Base-by-base conservation (phyloP, 2,329 filamentous ascomycete genomes). In the Ophiostoma ulmi region DNA sequence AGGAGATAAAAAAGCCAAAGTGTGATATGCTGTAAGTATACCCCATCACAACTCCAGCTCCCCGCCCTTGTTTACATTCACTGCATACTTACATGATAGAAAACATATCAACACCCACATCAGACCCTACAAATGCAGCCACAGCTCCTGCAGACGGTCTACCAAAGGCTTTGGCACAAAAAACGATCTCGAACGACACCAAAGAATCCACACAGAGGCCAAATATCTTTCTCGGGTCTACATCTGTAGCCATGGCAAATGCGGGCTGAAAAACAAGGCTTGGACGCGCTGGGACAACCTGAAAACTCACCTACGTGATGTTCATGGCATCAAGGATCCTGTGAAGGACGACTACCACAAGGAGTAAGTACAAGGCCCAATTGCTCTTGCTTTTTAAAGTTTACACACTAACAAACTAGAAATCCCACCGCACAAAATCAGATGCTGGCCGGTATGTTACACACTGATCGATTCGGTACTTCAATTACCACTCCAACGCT, bases 51-150 rank as follows among this genome's bases (percentile, higher is more conserved):
- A 10, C 35, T 13, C 22, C 22, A 8, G 7, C 26, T 35, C 5
- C 4, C 26, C 22, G 14, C 31, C 31, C 31, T 31, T 3, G 2
- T 36, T 17, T 11, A 20, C 22, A 2, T 5, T 10, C 14, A n/a
- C 17, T 20, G 26, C 26, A 26, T 39, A 39, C 36, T 41, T 11
- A 65, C 63, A n/a, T 22, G 17, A 5, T 71, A 94, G 91, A 74
- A 97, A 97, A 78, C 94, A 97, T 77, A 83, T 87, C 78, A 94
- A 93, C 77, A 88, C 93, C 1, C 94, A 97, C 78, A 84, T 87
- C 8, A 89, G 88, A 74, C 94, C 93, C 0, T 97, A 94, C 73
- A 89, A 88, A 14, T 97, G 94, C 78, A 97, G 93, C 0, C 91
- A 89, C 73, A 79, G 83, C 10, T 10, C 41, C 10, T 72, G 71